These are phyloP conservation scores for Aureobasidium musti DNA, from an alignment of 2,329 filamentous ascomycete species.

Conservation along the genomic window DNA sequence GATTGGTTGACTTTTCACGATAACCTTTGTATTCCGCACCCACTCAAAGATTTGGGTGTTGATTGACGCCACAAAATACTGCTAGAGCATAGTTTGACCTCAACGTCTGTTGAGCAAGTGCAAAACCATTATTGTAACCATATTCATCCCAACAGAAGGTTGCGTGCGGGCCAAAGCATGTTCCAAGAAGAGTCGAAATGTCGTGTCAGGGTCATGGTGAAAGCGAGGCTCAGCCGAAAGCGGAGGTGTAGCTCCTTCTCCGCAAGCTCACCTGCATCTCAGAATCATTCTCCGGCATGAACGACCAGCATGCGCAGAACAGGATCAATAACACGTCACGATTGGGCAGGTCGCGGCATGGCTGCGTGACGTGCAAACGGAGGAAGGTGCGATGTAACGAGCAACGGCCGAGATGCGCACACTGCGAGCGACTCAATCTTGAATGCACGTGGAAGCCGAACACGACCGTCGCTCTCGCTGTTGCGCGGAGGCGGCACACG, in stretches of 20 bases:
- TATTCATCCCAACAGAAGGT: too few relatives aligned
- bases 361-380: constrained; percentile 40
- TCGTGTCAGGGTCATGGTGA: neutral
- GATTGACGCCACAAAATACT: too few relatives aligned
- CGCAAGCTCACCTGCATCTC: too few relatives aligned
- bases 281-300: neutral
- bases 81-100: too few relatives aligned
- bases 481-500: neutral
- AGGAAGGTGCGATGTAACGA: constrained; percentile 58
- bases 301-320: neutral
- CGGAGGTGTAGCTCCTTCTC: neutral
- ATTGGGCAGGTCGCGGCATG: neutral
- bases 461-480: neutral
- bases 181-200: too few relatives aligned
- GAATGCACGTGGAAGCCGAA: constrained; percentile 51
- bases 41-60: too few relatives aligned
- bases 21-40: too few relatives aligned
- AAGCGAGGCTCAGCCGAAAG: neutral
- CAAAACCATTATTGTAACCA: too few relatives aligned
- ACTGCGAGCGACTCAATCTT: constrained; percentile 54
- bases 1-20: neutral
- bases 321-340: neutral
- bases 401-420: constrained; percentile 52
- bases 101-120: too few relatives aligned
- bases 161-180: too few relatives aligned